phyloP scores from a whole-genome alignment of 495 filamentous ascomycete species.

The Penicillium coprophilum region DNA sequence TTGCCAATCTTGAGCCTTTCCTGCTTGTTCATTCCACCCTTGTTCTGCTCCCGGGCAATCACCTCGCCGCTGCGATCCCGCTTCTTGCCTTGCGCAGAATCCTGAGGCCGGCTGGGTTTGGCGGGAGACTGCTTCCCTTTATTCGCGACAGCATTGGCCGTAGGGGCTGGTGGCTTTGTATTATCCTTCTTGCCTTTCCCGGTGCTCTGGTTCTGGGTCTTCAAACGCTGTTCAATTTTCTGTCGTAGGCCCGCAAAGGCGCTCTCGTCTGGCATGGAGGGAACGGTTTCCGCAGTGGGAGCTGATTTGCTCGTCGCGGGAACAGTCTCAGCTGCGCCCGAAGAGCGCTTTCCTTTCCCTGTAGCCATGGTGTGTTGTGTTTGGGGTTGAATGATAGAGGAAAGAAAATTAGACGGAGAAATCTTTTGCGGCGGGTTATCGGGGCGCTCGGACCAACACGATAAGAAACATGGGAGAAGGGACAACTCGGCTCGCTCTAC shows the following conservation, averaged over 20 bases:
- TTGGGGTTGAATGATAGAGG: slow-evolving; percentile 17
- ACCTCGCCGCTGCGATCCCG: slow-evolving; percentile 53
- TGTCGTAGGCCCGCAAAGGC: slow-evolving; percentile 63
- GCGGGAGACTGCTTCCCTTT: slow-evolving; percentile 30
- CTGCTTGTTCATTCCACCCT: slow-evolving; percentile 28
- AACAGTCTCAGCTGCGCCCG: slow-evolving; percentile 31
- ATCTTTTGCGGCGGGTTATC: slow-evolving; percentile 38
- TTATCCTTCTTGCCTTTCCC: slow-evolving; percentile 49
- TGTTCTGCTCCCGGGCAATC: slow-evolving; percentile 39
- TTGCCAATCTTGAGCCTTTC: slow-evolving; percentile 23
- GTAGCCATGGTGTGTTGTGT: slow-evolving; percentile 35
- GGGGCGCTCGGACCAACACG: slow-evolving; percentile 32
- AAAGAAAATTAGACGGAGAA: slow-evolving; percentile 34
- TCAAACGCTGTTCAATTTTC: slow-evolving; percentile 59
- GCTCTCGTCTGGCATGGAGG: slow-evolving; percentile 53
- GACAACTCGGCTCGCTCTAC: slow-evolving; percentile 20
- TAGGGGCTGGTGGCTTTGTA: slow-evolving; percentile 24
- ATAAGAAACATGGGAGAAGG: slow-evolving; percentile 26
- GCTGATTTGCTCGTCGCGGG: slow-evolving; percentile 17
- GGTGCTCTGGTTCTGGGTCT: slow-evolving; percentile 46
- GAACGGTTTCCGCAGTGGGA: slow-evolving; percentile 26
- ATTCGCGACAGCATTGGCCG: slow-evolving; percentile 21
- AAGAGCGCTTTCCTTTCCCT: slow-evolving; percentile 43
- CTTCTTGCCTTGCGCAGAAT: slow-evolving; percentile 44
- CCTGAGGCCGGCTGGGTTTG: slow-evolving; percentile 32